A percentile compares a stretch with the other conserved stretches of the same genome.
Evolutionary conservation across 2,329 filamentous ascomycete genomes (phyloP).

Genomic region (Monosporascus sp.): DNA sequence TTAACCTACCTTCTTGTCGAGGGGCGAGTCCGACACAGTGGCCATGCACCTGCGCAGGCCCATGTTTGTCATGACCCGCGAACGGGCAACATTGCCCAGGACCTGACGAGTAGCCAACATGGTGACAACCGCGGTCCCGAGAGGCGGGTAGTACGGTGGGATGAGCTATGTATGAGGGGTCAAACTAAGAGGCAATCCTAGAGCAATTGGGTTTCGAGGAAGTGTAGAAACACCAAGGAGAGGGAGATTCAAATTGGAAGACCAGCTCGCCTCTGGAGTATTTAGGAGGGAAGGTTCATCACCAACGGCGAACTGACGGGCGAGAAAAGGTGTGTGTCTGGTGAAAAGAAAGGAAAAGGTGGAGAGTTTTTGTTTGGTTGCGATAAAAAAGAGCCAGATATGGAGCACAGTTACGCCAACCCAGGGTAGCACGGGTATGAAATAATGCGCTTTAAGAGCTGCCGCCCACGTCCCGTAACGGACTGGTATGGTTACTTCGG

Average conservation of each 20-base stretch:
- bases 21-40: slow-evolving; percentile 76
- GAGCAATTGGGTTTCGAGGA: slow-evolving; percentile 28
- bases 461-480: slow-evolving; percentile 5
- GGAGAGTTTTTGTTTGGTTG: slow-evolving; percentile 31
- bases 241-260: slow-evolving; percentile 23
- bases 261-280: slow-evolving; percentile 26
- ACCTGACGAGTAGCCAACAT: slow-evolving; percentile 71
- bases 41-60: slow-evolving; percentile 67
- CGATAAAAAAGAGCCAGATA: slow-evolving; percentile 27
- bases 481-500: slow-evolving; percentile 17
- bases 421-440: background rate
- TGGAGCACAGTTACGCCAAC: background rate
- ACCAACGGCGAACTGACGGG: slow-evolving; percentile 1
- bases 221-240: slow-evolving; percentile 10
- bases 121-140: slow-evolving; percentile 33
- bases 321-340: slow-evolving; percentile 7
- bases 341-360: slow-evolving; percentile 26
- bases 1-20: slow-evolving; percentile 74
- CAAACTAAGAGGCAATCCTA: slow-evolving; percentile 6
- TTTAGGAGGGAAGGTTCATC: slow-evolving; percentile 14
- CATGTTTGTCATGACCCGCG: slow-evolving; percentile 50
- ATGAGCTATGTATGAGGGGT: background rate
- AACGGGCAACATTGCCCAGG: slow-evolving; percentile 59
- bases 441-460: background rate
- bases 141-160: slow-evolving; percentile 15